These are phyloP conservation scores for Histomonas meleagridis DNA, from an alignment of 208 protist genomes.

Conservation along the genomic window DNA sequence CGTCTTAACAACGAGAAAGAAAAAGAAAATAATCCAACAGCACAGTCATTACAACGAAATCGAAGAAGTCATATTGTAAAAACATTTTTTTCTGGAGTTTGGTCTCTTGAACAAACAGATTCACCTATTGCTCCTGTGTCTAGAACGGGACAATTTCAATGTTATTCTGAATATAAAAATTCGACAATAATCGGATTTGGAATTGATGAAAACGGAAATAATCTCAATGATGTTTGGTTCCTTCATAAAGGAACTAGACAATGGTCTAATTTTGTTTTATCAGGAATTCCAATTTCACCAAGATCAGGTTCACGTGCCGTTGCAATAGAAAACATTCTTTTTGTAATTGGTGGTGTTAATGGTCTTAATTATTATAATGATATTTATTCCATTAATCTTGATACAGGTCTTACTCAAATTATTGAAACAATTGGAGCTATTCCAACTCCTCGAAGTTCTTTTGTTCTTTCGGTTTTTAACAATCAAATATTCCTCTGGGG, in stretches of 20 bases:
- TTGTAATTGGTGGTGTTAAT: background rate
- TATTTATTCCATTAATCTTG: background rate
- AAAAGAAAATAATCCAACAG: too few relatives aligned
- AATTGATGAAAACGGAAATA: background rate
- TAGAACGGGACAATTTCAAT: background rate
- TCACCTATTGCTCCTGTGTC: background rate
- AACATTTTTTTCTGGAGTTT: background rate
- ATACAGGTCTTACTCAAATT: background rate
- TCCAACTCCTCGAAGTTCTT: background rate
- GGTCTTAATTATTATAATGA: background rate
- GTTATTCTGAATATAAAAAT: background rate
- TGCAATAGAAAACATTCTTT: background rate
- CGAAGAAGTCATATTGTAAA: background rate
- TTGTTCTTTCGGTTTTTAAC: background rate
- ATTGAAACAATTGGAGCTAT: background rate
- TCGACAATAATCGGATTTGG: background rate
- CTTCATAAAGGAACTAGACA: background rate
- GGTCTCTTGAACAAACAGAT: background rate
- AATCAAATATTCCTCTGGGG: background rate
- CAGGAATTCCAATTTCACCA: background rate
- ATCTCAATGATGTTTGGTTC: background rate
- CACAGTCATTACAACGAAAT: background rate
- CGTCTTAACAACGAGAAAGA: conserved; percentile 11
- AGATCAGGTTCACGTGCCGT: background rate
- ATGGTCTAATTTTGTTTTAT: too few relatives aligned